Evolutionary conservation across 2,329 filamentous ascomycete genomes (phyloP).

Genomic region (Aspergillus novoparasiticus): DNA sequence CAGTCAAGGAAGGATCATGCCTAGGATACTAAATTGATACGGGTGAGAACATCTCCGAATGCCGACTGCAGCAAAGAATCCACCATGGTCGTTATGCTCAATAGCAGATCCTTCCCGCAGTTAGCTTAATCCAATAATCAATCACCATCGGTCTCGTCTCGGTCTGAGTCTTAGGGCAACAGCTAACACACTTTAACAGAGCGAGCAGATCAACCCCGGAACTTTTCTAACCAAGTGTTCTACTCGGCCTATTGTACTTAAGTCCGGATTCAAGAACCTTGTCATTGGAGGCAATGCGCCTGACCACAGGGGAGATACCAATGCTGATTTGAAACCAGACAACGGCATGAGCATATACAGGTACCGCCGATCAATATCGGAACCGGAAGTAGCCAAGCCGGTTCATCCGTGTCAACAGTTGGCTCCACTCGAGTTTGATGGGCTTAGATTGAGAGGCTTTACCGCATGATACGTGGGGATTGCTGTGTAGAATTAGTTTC

Average conservation of each 20-base stretch:
- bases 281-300: background rate
- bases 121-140: background rate
- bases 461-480: background rate
- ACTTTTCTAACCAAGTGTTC: background rate
- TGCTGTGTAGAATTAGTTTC: too few species aligned
- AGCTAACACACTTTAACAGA: background rate
- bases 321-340: background rate
- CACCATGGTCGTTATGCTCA: background rate
- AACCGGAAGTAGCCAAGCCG: background rate
- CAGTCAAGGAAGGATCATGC: background rate
- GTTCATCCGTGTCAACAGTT: background rate
- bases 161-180: background rate
- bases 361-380: background rate
- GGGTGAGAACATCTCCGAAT: background rate
- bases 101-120: background rate
- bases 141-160: background rate
- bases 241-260: background rate
- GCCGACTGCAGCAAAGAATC: background rate
- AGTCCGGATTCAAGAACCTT: background rate
- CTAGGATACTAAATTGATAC: background rate
- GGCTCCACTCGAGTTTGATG: background rate
- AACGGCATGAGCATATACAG: background rate
- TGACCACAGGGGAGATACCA: background rate
- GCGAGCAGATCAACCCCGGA: background rate
- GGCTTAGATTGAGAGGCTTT: background rate